Conservation (phyloP, 176 grass and related monocot species). For the Aegilops tauschii region DNA sequence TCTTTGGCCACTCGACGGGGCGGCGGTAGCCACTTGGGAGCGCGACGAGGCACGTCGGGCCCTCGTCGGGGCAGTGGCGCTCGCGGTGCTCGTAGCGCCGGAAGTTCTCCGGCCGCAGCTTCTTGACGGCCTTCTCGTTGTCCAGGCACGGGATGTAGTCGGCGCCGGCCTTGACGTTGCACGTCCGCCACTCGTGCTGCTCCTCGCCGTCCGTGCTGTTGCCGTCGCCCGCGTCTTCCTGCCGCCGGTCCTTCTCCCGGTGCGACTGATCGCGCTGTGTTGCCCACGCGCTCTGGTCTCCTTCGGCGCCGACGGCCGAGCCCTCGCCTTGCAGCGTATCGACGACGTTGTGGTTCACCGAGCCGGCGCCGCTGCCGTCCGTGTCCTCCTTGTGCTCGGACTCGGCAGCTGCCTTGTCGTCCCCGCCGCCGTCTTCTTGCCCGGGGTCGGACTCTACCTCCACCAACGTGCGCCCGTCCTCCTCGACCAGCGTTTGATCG, state of each 20-base stretch:
- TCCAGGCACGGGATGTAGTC: conserved; percentile 99
- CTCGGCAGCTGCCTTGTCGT: conserved; percentile 12
- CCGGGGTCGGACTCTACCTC: not conserved
- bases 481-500: conserved; percentile 5
- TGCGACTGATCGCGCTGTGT: conserved; percentile 73
- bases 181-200: conserved; percentile 59
- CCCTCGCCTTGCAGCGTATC: conserved; percentile 27
- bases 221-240: conserved; percentile 21
- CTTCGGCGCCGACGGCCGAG: not conserved
- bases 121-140: conserved; percentile 88
- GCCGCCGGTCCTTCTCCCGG: conserved; percentile 62
- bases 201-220: not conserved
- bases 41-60: conserved; percentile 67
- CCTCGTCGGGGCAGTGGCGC: conserved; percentile 87
- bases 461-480: not conserved
- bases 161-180: conserved; percentile 56
- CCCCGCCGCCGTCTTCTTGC: conserved; percentile 17
- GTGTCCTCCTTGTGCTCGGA: conserved; percentile 15
- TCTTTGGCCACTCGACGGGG: conserved; percentile 78
- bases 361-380: not conserved
- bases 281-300: conserved; percentile 46
- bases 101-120: conserved; percentile 73
- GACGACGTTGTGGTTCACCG: not conserved
- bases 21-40: conserved; percentile 62
- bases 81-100: conserved; percentile 83